Evolutionary conservation across 1,284 basidiomycete species (phyloP), one percentile per base, ranked within the genome.

Genomic region (Cryptococcus floricola): DNA sequence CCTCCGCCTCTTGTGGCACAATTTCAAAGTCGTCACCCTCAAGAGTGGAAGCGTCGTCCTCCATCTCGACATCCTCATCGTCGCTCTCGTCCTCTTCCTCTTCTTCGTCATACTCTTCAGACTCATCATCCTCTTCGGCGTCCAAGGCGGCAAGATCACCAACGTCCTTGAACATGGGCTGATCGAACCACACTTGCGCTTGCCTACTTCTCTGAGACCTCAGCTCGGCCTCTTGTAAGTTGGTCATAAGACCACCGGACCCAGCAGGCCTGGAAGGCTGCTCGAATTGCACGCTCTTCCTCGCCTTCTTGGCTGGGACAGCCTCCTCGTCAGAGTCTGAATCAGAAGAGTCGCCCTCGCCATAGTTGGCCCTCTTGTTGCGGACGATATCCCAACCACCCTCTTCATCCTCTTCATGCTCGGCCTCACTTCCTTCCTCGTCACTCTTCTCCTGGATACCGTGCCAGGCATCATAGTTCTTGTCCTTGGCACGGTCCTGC

Each of bases 111-210:
- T 66, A 68, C 13, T 67, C 70, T 16, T 79, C 78, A 2, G 77
- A 76, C 43, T 75, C 77, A 12, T 75, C 75, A 12, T 79, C 69
- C 13, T 78, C 78, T 49, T 77, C 76, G 1, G 75, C 80, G 37
- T 77, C 76, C n/a, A 81, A 70, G n/a, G 79, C 79, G 10, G 80
- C 80, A 8, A 84, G 67, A 48, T 81, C 81, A 28, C 84, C 84
- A 7, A 90, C 71, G n/a, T 83, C 88, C 57, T 86, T 83, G 81
- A 99, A 99, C 49, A 97, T 78, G 50, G 89, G 87, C 75, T 98
- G 96, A 68, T 91, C 89, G 76, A 98, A 99, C 96, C 96, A 99
- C 19, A 98, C 76, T 60, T 81, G 81, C 14, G 83, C 82, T 46
- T 81, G 80, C 23, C 80, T 75, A 61, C 79, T 81, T 69, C 78